Evolutionary conservation across 1,284 basidiomycete genomes (phyloP), one percentile per base, ranked within the genome.

Genomic region (Coriolopsis trogii): DNA sequence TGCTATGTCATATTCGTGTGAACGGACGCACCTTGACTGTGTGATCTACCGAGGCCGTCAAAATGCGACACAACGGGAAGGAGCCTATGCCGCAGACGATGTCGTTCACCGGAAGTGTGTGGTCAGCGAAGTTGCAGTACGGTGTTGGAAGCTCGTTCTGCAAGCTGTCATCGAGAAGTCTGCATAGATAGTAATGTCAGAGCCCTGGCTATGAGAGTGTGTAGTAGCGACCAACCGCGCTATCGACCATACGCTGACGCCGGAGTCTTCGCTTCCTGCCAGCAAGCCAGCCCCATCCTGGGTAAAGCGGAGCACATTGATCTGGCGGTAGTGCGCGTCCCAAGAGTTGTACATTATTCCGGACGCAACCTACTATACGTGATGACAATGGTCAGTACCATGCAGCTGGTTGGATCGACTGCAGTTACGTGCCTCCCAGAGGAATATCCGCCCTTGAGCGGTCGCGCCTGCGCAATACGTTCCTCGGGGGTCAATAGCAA

Each of bases 251-350:
- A 98, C 87, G 67, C 85, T 87, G 28, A 94, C 81, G 18, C 87
- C 84, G 18, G 94, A 91, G 67, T 99, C 96, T 53, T 95, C 90
- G 34, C 92, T 93, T 8, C 88, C 93, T 18, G 92, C 91, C 9
- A 98, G 67, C 46, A 99, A 77, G 4, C 87, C 84, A 20, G 81
- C 80, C 29, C 89, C 89, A 64, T 98, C 95, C 29, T 75, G 75
- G 5, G 91, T 91, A 70, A 98, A 98, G 33, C 80, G 81, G 3
- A 98, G 73, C 3, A 90, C 86, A 51, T 84, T 90, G 37, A 98
- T 79, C 62, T 87, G 80, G 42, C 95, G 91, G 72, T 98, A 99
- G 70, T 98, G 96, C 7, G 94, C 95, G 59, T 97, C 95, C 82
- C 95, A 95, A 0, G 90, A 85, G 53, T 90, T 85, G 70, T 90